Conservation (phyloP, 73 alveolate genomes). For the Blepharisma stoltei region DNA sequence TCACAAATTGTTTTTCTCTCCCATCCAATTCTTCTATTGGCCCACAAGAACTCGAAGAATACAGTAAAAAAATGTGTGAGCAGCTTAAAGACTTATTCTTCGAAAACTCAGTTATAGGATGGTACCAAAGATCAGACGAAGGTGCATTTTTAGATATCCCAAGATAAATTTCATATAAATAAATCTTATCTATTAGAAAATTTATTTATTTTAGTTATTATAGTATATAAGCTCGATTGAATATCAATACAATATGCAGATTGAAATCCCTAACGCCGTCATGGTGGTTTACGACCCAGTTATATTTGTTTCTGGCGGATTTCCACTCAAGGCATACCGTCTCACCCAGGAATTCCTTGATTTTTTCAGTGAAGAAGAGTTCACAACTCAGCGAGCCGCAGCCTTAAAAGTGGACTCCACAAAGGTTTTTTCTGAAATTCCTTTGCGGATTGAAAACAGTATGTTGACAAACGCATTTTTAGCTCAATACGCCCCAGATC, state of each 20-base stretch:
- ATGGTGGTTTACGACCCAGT: conserved; percentile 24
- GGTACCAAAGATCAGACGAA: conserved; percentile 3
- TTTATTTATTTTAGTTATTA: too few relatives aligned
- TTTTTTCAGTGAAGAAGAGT: conserved; percentile 9
- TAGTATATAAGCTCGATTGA: not conserved
- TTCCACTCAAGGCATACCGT: not conserved
- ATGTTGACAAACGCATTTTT: too few relatives aligned
- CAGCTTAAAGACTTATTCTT: conserved; percentile 11
- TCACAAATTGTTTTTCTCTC: not conserved
- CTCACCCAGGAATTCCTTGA: not conserved
- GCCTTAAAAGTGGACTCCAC: too few relatives aligned
- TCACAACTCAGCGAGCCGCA: too few relatives aligned
- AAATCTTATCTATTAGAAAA: too few relatives aligned
- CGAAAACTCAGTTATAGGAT: conserved; percentile 1
- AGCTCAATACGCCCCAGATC: too few relatives aligned
- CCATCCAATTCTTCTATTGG: not conserved
- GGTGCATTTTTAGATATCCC: not conserved
- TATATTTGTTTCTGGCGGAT: not conserved
- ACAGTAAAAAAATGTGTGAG: not conserved
- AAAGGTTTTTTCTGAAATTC: too few relatives aligned
- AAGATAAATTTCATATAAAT: too few relatives aligned
- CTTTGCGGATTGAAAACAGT: too few relatives aligned
- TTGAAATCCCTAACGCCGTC: conserved; percentile 6
- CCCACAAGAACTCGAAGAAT: conserved; percentile 9
- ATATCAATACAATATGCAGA: conserved; percentile 13